Evolutionary conservation across 176 grass and related monocot genomes (phyloP).

Genomic region (Ananas comosus): DNA sequence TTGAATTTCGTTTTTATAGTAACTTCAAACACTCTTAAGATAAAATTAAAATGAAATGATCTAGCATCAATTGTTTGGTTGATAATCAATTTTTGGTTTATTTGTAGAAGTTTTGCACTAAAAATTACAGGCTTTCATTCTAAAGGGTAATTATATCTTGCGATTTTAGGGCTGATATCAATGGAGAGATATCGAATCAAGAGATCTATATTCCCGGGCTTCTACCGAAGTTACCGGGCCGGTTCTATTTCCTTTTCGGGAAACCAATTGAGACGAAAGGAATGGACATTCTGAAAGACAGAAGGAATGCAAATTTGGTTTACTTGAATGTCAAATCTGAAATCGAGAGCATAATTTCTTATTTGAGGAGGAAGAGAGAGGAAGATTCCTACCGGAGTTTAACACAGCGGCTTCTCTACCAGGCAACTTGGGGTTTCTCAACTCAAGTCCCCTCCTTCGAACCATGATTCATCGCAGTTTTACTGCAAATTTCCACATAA

Average conservation of each 20-base stretch:
- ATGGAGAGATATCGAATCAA: conserved; percentile 63
- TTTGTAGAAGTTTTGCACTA: too few species aligned
- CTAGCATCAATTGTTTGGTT: too few species aligned
- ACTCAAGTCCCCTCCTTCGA: conserved; percentile 71
- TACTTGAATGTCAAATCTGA: conserved; percentile 70
- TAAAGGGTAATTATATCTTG: background rate
- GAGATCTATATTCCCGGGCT: conserved; percentile 45
- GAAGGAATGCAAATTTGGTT: conserved; percentile 39
- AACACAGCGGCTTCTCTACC: conserved; percentile 41
- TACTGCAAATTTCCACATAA: background rate
- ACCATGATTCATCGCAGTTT: conserved; percentile 38
- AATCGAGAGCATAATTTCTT: conserved; percentile 54
- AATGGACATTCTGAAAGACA: conserved; percentile 58
- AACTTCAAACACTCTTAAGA: too few species aligned
- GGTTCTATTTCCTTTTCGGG: conserved; percentile 82
- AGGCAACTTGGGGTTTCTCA: conserved; percentile 53
- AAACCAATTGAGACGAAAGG: conserved; percentile 61
- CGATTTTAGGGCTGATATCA: conserved; percentile 45
- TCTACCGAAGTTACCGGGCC: conserved; percentile 78
- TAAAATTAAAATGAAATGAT: too few species aligned
- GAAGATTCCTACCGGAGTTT: conserved; percentile 85
- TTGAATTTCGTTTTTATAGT: too few species aligned
- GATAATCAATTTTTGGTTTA: too few species aligned
- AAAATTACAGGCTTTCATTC: background rate
- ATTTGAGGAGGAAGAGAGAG: conserved; percentile 81